Evolutionary conservation across 768 basidiomycete species (phyloP).

Genomic region (Mycena rosella): DNA sequence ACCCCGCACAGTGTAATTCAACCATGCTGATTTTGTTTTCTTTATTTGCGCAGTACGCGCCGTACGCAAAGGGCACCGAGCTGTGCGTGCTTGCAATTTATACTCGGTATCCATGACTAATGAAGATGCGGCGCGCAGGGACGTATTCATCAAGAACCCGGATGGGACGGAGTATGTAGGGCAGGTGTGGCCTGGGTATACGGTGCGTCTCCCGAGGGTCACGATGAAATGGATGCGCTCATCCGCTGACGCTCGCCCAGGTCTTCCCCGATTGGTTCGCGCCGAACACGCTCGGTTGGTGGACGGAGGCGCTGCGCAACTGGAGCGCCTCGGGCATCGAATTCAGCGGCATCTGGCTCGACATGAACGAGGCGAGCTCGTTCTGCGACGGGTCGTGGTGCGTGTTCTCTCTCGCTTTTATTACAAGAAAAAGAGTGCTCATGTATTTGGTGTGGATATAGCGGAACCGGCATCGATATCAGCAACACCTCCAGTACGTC

Average conservation of each 20-base stretch:
- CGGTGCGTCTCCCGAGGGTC: no score
- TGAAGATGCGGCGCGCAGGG: constrained; percentile 48
- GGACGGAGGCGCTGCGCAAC: constrained; percentile 71
- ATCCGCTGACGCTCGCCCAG: no score
- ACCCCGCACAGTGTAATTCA: neutral
- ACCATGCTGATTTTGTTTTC: constrained; percentile 9
- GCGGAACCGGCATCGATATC: constrained; percentile 69
- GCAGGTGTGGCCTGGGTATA: constrained; percentile 84
- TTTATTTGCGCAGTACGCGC: constrained; percentile 76
- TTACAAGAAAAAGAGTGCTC: neutral
- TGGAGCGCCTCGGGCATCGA: constrained; percentile 67
- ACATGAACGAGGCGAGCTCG: constrained; percentile 77
- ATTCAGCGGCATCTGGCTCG: constrained; percentile 71
- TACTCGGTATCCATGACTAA: no score
- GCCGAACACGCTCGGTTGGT: constrained; percentile 64
- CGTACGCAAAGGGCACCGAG: constrained; percentile 74
- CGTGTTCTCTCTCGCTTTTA: constrained; percentile 4
- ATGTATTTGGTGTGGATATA: constrained; percentile 39
- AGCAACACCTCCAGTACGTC: constrained; percentile 56
- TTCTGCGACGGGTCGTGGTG: constrained; percentile 75
- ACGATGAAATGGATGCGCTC: no score
- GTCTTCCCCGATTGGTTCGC: constrained; percentile 76
- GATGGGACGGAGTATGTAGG: constrained; percentile 81
- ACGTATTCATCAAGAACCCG: constrained; percentile 80
- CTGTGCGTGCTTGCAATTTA: constrained; percentile 53